These are phyloP conservation scores for Saccharum hybrid DNA, from an alignment of 202 grass and related monocot genomes.

Conservation along the genomic window DNA sequence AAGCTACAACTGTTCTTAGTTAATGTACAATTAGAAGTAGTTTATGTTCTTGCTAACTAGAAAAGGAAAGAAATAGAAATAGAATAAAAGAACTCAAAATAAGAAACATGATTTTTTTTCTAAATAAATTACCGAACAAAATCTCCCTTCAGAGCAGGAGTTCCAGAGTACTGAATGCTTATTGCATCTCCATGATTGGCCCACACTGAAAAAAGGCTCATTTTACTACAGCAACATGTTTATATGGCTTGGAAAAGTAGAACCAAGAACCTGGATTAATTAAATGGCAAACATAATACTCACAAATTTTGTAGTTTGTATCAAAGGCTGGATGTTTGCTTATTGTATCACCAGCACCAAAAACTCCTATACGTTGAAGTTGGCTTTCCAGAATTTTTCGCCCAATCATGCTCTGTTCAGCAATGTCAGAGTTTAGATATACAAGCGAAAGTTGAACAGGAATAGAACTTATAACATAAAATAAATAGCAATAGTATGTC, in stretches of 20 bases:
- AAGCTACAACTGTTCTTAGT: background rate
- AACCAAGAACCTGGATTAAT: slow-evolving; percentile 26
- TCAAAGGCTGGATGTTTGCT: slow-evolving; percentile 72
- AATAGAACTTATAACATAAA: background rate
- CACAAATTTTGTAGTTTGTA: slow-evolving; percentile 85
- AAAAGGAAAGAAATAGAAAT: background rate
- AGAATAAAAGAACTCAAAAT: background rate
- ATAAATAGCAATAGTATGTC: slow-evolving; percentile 14
- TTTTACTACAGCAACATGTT: slow-evolving; percentile 31
- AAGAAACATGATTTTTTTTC: background rate
- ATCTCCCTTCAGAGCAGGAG: slow-evolving; percentile 97
- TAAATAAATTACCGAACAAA: slow-evolving; percentile 52
- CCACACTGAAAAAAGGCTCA: slow-evolving; percentile 72
- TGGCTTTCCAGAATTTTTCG: slow-evolving; percentile 89
- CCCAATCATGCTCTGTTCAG: slow-evolving; percentile 83
- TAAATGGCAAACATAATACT: slow-evolving; percentile 50
- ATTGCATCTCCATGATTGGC: slow-evolving; percentile 98
- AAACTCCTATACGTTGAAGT: slow-evolving; percentile 64
- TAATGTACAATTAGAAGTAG: background rate
- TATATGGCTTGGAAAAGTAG: background rate
- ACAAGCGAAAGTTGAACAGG: background rate
- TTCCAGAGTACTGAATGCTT: slow-evolving; percentile 98
- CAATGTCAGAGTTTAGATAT: slow-evolving; percentile 33
- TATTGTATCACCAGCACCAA: slow-evolving; percentile 61
- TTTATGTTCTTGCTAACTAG: background rate